Evolutionary conservation across 2,329 filamentous ascomycete species (phyloP).

Genomic region (Aspergillus flavus): DNA sequence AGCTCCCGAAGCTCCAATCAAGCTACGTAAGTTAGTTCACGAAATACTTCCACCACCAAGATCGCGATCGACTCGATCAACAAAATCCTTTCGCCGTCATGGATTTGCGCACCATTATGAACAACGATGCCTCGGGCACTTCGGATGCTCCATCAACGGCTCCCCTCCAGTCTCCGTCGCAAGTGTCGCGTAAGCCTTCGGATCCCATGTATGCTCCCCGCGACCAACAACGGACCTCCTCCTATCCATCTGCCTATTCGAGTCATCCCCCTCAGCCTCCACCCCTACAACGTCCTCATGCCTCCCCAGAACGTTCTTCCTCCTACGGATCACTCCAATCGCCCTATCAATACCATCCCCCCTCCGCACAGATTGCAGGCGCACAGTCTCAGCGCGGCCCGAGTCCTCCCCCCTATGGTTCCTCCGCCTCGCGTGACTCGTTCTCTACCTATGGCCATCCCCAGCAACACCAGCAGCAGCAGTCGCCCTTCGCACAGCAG

Average conservation of each 20-base stretch:
- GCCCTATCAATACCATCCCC: conserved; percentile 43
- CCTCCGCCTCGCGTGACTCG: conserved; percentile 37
- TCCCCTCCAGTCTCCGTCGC: conserved; percentile 28
- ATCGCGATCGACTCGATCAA: neutral
- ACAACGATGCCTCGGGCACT: conserved; percentile 43
- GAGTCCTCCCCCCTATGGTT: conserved; percentile 37
- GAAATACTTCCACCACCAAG: neutral
- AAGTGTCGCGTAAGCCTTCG: conserved; percentile 31
- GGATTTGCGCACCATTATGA: conserved; percentile 58
- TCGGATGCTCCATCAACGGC: conserved; percentile 32
- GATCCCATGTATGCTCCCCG: conserved; percentile 31
- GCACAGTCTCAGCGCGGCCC: conserved; percentile 35
- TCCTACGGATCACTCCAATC: conserved; percentile 43
- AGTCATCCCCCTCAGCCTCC: conserved; percentile 43
- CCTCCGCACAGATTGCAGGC: conserved; percentile 33
- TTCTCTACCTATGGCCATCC: conserved; percentile 34
- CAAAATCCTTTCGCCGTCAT: conserved; percentile 35
- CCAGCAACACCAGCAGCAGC: conserved; percentile 27
- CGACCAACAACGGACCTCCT: conserved; percentile 28
- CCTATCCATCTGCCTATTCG: conserved; percentile 32
- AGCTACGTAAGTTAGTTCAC: conserved; percentile 1
- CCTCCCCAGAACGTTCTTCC: conserved; percentile 46
- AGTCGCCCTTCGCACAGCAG: conserved; percentile 42
- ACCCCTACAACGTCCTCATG: conserved; percentile 48
- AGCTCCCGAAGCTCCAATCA: conserved; percentile 4